Evolutionary conservation across 2,329 filamentous ascomycete species (phyloP), one percentile per base, ranked within the genome.

Genomic region (Phyllosticta paracitricarpa): DNA sequence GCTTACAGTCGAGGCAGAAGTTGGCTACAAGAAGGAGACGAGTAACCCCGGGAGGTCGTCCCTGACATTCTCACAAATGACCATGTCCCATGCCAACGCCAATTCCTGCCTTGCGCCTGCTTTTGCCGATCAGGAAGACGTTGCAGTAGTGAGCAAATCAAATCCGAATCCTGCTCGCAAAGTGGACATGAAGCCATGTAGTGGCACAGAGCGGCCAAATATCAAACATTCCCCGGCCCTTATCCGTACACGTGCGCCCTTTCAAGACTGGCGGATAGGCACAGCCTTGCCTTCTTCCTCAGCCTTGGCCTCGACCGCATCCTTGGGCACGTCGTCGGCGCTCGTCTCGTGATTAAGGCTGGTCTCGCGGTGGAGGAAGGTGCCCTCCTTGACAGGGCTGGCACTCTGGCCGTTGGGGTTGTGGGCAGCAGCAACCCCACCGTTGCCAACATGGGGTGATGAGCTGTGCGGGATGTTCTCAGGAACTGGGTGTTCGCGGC

Each of bases 401-500:
- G 89, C 87, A 64, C 84, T 82, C 67, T 85, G 68, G 33, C 64
- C 69, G 61, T 72, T 74, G 67, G 75, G 75, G 68, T 74, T 74
- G 68, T 73, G 78, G 70, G 67, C 40, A 40, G 22, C 12, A 25
- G 60, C 30, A 63, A 52, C 64, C 19, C 7, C 24, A 22, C 9
- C 25, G 40, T 48, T 54, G 57, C 52, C 51, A 61, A 54, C 51
- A 76, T 82, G 76, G 63, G 88, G 86, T 61, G 88, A 88, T 53
- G 88, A 86, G 68, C 93, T 83, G 79, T 96, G 91, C 30, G 92
- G 92, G 76, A 97, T 96, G 76, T 95, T 95, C 78, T 96, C 91
- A 67, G 92, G 91, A 58, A 92, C 87, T 60, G 94, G 94, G 76
- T 99, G 94, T 78, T 96, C 88, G 70, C 90, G 92, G 70, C 94